These are phyloP conservation scores for Phytopythium sindhum DNA, from an alignment of 352 stramenopile genomes.

Conservation along the genomic window DNA sequence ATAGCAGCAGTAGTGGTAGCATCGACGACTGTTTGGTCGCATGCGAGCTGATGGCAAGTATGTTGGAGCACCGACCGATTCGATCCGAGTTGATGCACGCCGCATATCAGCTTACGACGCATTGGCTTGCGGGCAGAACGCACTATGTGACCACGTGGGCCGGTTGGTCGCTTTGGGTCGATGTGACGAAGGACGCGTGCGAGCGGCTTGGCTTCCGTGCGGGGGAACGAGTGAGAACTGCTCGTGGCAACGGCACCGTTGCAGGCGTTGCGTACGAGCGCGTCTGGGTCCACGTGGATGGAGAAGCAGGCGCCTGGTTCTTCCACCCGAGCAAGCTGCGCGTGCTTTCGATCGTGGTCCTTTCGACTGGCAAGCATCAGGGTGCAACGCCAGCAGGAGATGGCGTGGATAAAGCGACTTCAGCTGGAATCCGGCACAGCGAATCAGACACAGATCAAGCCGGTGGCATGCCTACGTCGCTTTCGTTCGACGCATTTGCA, in stretches of 20 bases:
- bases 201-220: conserved; percentile 42
- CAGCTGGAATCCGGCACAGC: background rate
- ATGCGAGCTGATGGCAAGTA: conserved; percentile 55
- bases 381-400: too few relatives aligned
- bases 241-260: conserved; percentile 68
- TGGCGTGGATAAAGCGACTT: background rate
- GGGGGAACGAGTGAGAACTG: conserved; percentile 62
- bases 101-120: conserved; percentile 49
- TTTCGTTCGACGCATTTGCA: conserved; percentile 22
- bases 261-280: conserved; percentile 53
- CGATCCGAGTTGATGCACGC: conserved; percentile 20
- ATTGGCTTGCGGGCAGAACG: conserved; percentile 48
- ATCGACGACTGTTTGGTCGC: conserved; percentile 58
- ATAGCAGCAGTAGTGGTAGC: conserved; percentile 15
- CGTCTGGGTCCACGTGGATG: conserved; percentile 83
- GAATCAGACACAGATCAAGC: background rate
- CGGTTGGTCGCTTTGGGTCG: conserved; percentile 65
- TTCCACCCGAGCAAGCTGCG: conserved; percentile 68
- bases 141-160: conserved; percentile 60
- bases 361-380: background rate
- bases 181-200: conserved; percentile 40
- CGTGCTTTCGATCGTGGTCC: background rate
- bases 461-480: background rate
- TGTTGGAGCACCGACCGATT: conserved; percentile 27
- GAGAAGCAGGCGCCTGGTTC: conserved; percentile 74